These are phyloP conservation scores for Diaporthe sp. DNA, from an alignment of 2,329 filamentous ascomycete genomes.

Conservation along the genomic window DNA sequence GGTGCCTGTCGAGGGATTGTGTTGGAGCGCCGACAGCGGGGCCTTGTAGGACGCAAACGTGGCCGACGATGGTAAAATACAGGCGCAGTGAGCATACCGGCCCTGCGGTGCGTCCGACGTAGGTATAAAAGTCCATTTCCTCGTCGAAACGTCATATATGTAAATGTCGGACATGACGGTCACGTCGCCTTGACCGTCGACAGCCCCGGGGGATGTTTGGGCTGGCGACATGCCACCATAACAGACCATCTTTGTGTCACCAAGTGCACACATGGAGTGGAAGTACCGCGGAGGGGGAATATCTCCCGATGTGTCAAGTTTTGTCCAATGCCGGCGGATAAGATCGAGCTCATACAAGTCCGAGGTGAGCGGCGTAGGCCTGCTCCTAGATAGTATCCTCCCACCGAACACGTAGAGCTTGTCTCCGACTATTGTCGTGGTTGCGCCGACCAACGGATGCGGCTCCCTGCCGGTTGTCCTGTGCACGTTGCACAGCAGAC, in stretches of 20 bases:
- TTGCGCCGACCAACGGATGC: conserved; percentile 91
- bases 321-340: conserved; percentile 92
- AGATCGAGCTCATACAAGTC: conserved; percentile 95
- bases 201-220: conserved; percentile 60
- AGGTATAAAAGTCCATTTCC: conserved; percentile 86
- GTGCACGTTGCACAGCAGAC: conserved; percentile 79
- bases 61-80: conserved; percentile 89
- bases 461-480: conserved; percentile 93
- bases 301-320: conserved; percentile 85
- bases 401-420: conserved; percentile 98
- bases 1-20: conserved; percentile 85
- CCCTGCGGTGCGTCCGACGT: conserved; percentile 89
- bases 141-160: conserved; percentile 88
- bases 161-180: conserved; percentile 99
- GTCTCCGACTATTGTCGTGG: conserved; percentile 93
- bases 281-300: conserved; percentile 94
- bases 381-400: conserved; percentile 84
- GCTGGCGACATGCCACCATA: conserved; percentile 98
- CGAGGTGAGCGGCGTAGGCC: conserved; percentile 84
- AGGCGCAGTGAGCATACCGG: conserved; percentile 95
- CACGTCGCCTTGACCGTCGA: conserved; percentile 81
- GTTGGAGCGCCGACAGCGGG: conserved; percentile 86
- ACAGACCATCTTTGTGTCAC: conserved; percentile 96
- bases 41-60: conserved; percentile 87
- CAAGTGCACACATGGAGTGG: conserved; percentile 93